These are phyloP conservation scores for Ceratocystis alfenasii DNA, from an alignment of 2,329 filamentous ascomycete species.

Conservation along the genomic window DNA sequence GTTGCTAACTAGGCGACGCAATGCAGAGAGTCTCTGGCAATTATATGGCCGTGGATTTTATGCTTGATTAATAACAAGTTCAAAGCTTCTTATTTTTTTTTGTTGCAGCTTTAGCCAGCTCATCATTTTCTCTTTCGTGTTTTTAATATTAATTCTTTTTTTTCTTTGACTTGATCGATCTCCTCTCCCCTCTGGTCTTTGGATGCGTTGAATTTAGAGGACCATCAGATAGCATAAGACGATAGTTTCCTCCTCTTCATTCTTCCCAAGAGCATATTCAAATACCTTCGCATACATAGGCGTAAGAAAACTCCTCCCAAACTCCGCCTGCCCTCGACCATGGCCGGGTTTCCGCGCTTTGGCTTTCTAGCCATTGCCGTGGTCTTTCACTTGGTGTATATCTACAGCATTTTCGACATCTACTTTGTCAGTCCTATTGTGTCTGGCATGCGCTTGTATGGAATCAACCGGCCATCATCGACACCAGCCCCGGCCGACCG, in stretches of 20 bases:
- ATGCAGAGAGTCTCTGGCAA: not conserved
- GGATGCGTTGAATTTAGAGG: constrained; percentile 1
- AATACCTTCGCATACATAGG: too few relatives aligned
- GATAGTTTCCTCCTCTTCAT: not conserved
- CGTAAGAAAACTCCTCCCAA: too few relatives aligned
- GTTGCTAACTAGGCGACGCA: not conserved
- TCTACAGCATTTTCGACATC: constrained; percentile 93
- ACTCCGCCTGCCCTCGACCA: not conserved
- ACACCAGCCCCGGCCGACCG: constrained; percentile 71
- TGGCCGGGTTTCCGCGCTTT: constrained; percentile 41
- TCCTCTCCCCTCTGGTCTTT: not conserved
- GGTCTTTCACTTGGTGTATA: constrained; percentile 85
- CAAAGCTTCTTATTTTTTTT: not conserved
- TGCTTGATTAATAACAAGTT: not conserved
- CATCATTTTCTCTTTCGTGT: not conserved
- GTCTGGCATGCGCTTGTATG: constrained; percentile 79
- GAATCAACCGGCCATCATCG: constrained; percentile 48
- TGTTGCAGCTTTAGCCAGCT: not conserved
- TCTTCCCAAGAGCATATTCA: not conserved
- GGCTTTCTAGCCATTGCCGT: constrained; percentile 81
- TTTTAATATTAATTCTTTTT: not conserved
- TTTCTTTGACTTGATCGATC: not conserved
- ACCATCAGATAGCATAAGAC: not conserved
- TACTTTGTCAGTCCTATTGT: constrained; percentile 98
- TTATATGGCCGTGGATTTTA: not conserved